These are phyloP conservation scores for Leishmania amazonensis DNA, from an alignment of 208 protist species.

Conservation along the genomic window DNA sequence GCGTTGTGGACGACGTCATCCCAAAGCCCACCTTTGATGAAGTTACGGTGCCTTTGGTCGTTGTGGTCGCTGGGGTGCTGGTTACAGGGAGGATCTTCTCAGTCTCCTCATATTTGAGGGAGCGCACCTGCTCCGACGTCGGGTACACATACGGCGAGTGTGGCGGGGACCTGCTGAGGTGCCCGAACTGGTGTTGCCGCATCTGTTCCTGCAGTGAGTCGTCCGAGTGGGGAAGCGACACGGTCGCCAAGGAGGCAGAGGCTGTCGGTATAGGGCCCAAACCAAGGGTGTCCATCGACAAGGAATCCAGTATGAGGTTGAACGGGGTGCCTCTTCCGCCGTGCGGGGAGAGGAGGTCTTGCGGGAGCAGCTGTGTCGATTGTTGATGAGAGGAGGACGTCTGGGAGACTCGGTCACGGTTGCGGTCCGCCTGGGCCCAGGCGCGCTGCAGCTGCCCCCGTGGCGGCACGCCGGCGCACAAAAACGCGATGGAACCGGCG, in stretches of 20 bases:
- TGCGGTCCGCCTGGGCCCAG: conserved; percentile 59
- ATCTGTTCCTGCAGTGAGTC: background rate
- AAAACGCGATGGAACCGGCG: conserved; percentile 44
- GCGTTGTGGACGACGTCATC: background rate
- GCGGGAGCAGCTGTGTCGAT: conserved; percentile 29
- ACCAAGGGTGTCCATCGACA: conserved; percentile 10
- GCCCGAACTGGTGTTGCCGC: background rate
- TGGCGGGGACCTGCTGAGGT: background rate
- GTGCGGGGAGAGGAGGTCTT: conserved; percentile 12
- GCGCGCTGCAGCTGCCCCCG: conserved; percentile 56
- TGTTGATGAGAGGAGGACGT: conserved; percentile 21
- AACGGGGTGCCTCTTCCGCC: conserved; percentile 8
- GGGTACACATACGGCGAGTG: conserved; percentile 18
- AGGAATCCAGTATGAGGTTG: conserved; percentile 17
- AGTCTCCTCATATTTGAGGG: conserved; percentile 17
- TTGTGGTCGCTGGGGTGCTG: background rate
- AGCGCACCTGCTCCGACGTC: conserved; percentile 25
- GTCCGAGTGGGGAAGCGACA: conserved; percentile 6
- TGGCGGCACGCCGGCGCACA: conserved; percentile 48
- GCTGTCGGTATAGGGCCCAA: background rate
- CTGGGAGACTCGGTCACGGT: conserved; percentile 33
- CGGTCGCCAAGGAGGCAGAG: background rate
- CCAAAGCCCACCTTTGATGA: background rate
- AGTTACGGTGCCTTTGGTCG: background rate
- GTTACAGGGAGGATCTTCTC: background rate